A percentile compares a stretch with the other conserved stretches of the same genome.
phyloP scores from a whole-genome alignment of 257 asterid species.

The Solanum piurae region DNA sequence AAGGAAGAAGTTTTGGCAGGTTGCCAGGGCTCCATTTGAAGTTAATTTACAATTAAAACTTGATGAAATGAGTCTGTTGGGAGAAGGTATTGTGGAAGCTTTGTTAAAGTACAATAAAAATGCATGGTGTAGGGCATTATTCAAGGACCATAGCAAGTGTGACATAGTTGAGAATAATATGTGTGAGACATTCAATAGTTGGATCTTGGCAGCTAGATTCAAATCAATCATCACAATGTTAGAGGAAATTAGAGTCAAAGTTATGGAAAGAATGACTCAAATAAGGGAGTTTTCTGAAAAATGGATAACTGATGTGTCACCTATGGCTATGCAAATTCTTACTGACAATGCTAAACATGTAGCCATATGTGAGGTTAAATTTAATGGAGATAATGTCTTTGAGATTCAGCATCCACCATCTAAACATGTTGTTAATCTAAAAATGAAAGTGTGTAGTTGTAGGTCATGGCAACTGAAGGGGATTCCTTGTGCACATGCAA shows the following conservation, averaged over 20 bases:
- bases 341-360: not conserved
- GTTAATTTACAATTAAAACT: not conserved
- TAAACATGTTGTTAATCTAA: not conserved
- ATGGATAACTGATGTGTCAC: not conserved
- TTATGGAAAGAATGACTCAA: not conserved
- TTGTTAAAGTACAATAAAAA: not conserved
- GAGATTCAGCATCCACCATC: not conserved
- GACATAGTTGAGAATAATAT: not conserved
- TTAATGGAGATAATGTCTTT: not conserved
- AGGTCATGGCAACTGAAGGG: not conserved
- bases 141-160: not conserved
- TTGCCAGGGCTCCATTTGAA: not conserved
- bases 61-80: not conserved
- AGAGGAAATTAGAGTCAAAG: not conserved
- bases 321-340: not conserved
- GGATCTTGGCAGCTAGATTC: not conserved
- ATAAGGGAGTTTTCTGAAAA: not conserved
- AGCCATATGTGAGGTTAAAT: not conserved
- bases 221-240: not conserved
- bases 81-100: not conserved
- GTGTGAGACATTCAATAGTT: not conserved
- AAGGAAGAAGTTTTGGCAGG: not conserved
- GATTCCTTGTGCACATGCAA: not conserved
- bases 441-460: not conserved
- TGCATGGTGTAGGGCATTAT: not conserved